Conservation (phyloP, 768 basidiomycete genomes). For the Termitomyces heimii region DNA sequence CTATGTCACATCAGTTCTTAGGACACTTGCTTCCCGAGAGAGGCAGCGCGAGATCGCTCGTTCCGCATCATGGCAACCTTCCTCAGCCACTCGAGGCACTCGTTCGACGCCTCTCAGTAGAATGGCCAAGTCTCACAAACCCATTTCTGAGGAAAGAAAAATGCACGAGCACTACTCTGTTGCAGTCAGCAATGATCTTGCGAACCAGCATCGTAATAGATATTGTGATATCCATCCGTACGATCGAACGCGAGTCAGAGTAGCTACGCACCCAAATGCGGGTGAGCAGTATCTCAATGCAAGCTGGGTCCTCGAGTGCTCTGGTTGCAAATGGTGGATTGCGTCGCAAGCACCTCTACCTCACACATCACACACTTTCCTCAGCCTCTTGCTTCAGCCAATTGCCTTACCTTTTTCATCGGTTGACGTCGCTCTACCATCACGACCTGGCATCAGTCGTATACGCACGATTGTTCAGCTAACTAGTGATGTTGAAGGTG, state of each 20-base stretch:
- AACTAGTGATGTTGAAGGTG: slow-evolving; percentile 65
- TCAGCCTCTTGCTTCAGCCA: slow-evolving; percentile 59
- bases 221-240: slow-evolving; percentile 75
- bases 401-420: slow-evolving; percentile 26
- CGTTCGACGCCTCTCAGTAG: background rate
- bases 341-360: slow-evolving; percentile 79
- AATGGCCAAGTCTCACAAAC: background rate
- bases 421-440: background rate
- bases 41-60: slow-evolving; percentile 12
- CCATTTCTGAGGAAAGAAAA: background rate
- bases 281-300: slow-evolving; percentile 70
- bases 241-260: slow-evolving; percentile 72
- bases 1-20: slow-evolving; percentile 7
- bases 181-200: slow-evolving; percentile 36
- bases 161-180: slow-evolving; percentile 49
- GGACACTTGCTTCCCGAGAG: slow-evolving; percentile 10
- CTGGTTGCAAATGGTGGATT: slow-evolving; percentile 77
- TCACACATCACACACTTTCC: slow-evolving; percentile 66
- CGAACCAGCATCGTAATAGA: slow-evolving; percentile 51
- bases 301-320: slow-evolving; percentile 75
- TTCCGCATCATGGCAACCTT: background rate
- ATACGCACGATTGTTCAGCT: slow-evolving; percentile 80
- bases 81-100: background rate
- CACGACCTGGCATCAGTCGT: slow-evolving; percentile 26
- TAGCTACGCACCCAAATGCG: slow-evolving; percentile 20